Base-by-base conservation (phyloP, 2,329 filamentous ascomycete species). In the Elsinoe batatas region DNA sequence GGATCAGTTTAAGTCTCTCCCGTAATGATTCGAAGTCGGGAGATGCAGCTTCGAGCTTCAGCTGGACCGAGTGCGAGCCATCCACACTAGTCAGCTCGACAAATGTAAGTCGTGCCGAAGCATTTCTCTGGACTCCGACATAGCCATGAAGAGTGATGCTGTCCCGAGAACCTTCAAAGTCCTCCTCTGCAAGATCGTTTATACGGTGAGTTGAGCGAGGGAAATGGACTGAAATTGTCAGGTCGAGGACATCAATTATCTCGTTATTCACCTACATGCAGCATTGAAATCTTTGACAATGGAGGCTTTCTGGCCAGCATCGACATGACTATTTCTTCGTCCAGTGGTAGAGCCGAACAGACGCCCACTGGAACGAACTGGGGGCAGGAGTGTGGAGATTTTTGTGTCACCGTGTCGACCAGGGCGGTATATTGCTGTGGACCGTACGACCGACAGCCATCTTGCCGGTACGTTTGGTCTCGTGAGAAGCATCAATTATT, bases 41-140 rank as follows among this genome's bases (percentile, higher is more conserved):
- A 37, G 10, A 37, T 22, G 40, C 26, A 12, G 53, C 35, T 35
- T 49, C 44, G 17, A 54, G 50, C 42, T 60, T 60, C 7, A 53
- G 49, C 57, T 70, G 68, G 12, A 69, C 58, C 1, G 57, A 58
- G 46, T 56, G 64, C 44, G 62, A 67, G 63, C 75, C 72, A 20
- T 68, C 69, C 51, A 68, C 72, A 60, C 73, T 73, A 22, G 69
- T 70, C 35, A 82, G 66, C 51, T 84, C 78, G 47, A 83, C 83
- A 65, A 95, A 95, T 1, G 80, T 80, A 17, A 94, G 73, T 37
- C 79, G 81, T 54, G 83, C 83, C 26, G 82, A 82, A 18, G 90
- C 74, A 62, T 87, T 81, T 59, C 81, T 79, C 30, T 82, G 78
- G 58, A 81, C 81, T 22, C 82, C 81, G 0, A 95, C 69, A 62